These are phyloP conservation scores for Trametes villosa DNA, from an alignment of 768 basidiomycete genomes.

Conservation along the genomic window DNA sequence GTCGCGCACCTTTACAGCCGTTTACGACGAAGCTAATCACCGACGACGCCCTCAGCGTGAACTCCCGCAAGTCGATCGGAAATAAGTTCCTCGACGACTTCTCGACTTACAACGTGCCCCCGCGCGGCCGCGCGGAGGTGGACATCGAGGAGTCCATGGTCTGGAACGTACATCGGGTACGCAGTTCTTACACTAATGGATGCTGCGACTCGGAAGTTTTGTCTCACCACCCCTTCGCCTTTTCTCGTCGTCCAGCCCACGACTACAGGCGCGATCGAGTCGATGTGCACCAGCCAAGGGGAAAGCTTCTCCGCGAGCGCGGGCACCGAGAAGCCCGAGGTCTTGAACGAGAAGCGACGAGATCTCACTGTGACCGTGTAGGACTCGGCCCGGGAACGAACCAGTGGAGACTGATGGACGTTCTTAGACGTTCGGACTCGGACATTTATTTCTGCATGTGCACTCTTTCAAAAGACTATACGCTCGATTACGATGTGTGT, in stretches of 20 bases:
- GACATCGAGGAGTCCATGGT: background rate
- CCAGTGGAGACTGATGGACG: no score
- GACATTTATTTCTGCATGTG: background rate
- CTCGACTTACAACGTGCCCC: background rate
- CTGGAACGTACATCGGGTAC: background rate
- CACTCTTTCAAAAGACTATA: no score
- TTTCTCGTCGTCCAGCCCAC: no score
- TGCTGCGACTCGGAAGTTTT: background rate
- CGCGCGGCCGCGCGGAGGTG: background rate
- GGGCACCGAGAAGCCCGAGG: background rate
- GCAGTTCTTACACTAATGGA: background rate
- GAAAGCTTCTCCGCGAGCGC: background rate
- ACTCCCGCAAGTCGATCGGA: background rate
- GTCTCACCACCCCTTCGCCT: no score
- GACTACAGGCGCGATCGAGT: background rate
- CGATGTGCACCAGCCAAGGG: background rate
- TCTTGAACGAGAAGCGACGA: background rate
- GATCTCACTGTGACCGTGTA: background rate
- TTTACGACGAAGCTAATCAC: background rate
- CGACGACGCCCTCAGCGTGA: background rate
- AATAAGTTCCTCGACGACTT: conserved; percentile 8
- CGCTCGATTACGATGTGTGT: no score
- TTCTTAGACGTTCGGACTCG: background rate
- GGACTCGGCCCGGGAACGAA: background rate
- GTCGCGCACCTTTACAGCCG: background rate